Conservation (phyloP, 2,329 filamentous ascomycete genomes). For the Boeremia lycopersici region DNA sequence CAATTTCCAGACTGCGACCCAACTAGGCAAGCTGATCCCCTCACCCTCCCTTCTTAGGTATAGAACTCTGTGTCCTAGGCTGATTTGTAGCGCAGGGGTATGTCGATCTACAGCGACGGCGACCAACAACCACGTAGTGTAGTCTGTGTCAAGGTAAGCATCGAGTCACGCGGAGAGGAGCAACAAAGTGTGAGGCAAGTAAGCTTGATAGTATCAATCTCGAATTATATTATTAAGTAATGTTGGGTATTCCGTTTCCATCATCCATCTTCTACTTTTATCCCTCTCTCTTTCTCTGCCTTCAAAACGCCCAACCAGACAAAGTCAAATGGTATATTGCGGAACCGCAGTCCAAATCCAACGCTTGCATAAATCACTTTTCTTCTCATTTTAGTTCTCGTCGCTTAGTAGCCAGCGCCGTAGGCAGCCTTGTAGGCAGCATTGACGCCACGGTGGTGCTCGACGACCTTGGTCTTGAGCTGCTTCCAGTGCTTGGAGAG, state of each 20-base stretch:
- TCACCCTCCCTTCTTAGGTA: conserved; percentile 7
- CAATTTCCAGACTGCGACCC: background rate
- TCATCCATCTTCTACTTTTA: background rate
- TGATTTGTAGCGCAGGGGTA: conserved; percentile 18
- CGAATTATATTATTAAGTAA: conserved; percentile 16
- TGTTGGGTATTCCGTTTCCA: conserved; percentile 1
- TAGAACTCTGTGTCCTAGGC: conserved; percentile 21
- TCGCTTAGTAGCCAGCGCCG: conserved; percentile 8
- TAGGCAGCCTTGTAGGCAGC: conserved; percentile 22
- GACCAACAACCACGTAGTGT: background rate
- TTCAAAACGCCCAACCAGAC: conserved; percentile 9
- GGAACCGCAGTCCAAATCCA: conserved; percentile 17
- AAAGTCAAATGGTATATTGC: conserved; percentile 21
- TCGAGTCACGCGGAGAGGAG: background rate
- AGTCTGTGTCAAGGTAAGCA: conserved; percentile 4
- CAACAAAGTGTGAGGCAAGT: background rate
- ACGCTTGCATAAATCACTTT: conserved; percentile 17
- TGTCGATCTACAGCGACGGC: background rate
- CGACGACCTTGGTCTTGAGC: conserved; percentile 36
- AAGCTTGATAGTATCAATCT: conserved; percentile 16
- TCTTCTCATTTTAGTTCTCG: background rate
- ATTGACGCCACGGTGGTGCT: conserved; percentile 40
- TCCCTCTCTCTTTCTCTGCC: background rate
- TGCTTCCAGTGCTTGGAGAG: conserved; percentile 33
- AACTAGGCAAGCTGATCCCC: conserved; percentile 15